Evolutionary conservation across 495 filamentous ascomycete genomes (phyloP), one percentile per base, ranked within the genome.

Genomic region (Lasiosphaeria ovina): DNA sequence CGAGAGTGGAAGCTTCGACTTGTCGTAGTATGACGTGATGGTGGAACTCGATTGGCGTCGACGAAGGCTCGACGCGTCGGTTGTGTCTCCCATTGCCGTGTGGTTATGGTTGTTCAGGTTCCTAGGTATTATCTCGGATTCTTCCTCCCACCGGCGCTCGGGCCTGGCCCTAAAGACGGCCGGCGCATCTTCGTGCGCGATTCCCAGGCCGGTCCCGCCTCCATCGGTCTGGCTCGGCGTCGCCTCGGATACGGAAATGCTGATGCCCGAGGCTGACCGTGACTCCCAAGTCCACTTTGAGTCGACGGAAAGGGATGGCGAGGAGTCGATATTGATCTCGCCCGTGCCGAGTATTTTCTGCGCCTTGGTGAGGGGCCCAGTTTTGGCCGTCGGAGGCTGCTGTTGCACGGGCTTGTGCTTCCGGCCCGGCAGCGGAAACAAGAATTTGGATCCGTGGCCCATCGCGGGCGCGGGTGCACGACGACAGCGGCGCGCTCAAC

Each of bases 371-470:
- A 74, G 54, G 7, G 76, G 67, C 14, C 50, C 66, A 47, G 66
- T 59, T 14, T 35, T 35, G 57, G 48, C 14, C 54, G 56, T 33
- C 50, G 60, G 56, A 58, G 59, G 44, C 44, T 47, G 44, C 33
- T 34, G 57, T 35, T 32, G 69, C 35, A 33, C 59, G 12, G 12
- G 56, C 60, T 76, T 77, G 34, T 72, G 63, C 51, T 70, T 77
- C 54, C 81, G 78, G 36, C 80, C 79, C 54, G 80, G 79, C 10
- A 82, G 66, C 36, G 81, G 77, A 54, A 84, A 84, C 33, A 69
- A 74, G 61, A 84, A 84, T 55, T 79, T 83, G 16, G 81, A 80
- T 54, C 73, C 73, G 60, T 75, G 70, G 48, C 78, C 79, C 80
- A 83, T 83, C 45, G 51, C 35, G n/a, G 54, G 12, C 60, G 64